Evolutionary conservation across 2,329 filamentous ascomycete genomes (phyloP), one percentile per base, ranked within the genome.

Genomic region (Monosporascus cannonballus): DNA sequence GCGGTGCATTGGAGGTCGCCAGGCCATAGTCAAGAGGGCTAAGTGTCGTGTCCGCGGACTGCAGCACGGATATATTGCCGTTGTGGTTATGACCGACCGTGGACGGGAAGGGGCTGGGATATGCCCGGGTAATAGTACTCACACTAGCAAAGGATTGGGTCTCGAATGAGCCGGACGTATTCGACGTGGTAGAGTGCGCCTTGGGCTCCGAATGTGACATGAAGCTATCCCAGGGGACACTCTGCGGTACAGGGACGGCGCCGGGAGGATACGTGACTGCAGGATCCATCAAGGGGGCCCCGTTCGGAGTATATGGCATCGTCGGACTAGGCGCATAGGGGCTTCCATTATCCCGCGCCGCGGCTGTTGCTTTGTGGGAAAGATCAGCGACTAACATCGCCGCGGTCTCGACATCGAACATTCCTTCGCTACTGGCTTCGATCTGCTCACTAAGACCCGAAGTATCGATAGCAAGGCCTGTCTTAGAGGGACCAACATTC

Each of bases 381-480:
- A 97, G 87, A 75, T 97, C 92, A 69, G 93, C 94, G 77, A 99
- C 95, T 71, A 99, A 84, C 90, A 97, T 96, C 62, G 94, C 94
- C 62, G 94, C 94, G 64, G 93, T 91, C 79, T 99, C 93, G 67
- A 96, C 88, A 70, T 96, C 94, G 67, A 96, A 92, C 73, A 93
- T 87, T 69, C 86, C 87, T 71, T 96, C 93, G 70, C 86, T 89
- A 73, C 86, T 89, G 65, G 87, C 89, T 73, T 96, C 91, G 67
- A 97, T 91, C 72, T 96, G 91, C 74, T 96, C 92, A 50, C 64
- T 67, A 64, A 96, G 76, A 52, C 90, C 87, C 47, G 90, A 85
- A 48, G 90, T 85, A 68, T 97, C 94, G 62, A 96, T 83, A 57
- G 86, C 82, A 67, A 94, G 85, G 39, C 86, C 80, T 50, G 87